Evolutionary conservation across 768 basidiomycete genomes (phyloP).

Genomic region (Fomitopsis pulvina): DNA sequence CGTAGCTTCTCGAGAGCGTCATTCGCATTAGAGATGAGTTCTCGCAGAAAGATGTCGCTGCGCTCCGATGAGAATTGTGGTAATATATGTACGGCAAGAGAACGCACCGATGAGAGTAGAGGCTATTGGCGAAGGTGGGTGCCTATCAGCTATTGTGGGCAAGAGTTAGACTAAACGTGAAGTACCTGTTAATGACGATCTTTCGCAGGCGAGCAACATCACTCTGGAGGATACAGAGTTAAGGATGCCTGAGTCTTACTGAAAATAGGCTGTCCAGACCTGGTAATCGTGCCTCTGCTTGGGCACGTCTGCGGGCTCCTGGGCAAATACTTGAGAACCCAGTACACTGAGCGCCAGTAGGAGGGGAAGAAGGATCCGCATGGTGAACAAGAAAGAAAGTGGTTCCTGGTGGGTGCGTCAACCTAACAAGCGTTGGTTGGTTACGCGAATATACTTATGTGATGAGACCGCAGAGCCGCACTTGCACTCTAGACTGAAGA

Average conservation of each 20-base stretch:
- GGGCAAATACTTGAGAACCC: slow-evolving; percentile 37
- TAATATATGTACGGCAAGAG: not conserved
- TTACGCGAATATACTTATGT: too few species aligned
- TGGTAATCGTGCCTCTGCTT: slow-evolving; percentile 69
- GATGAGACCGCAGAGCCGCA: too few species aligned
- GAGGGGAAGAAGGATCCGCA: slow-evolving; percentile 50
- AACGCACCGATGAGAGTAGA: slow-evolving; percentile 71
- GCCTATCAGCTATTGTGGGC: not conserved
- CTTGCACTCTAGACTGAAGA: too few species aligned
- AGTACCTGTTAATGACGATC: slow-evolving; percentile 86
- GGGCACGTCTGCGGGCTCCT: slow-evolving; percentile 33
- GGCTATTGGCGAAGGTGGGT: slow-evolving; percentile 34
- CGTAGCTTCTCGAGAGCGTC: slow-evolving; percentile 96
- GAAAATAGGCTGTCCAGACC: slow-evolving; percentile 28
- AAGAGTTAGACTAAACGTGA: slow-evolving; percentile 16
- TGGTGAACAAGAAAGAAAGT: slow-evolving; percentile 24
- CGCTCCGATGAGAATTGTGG: not conserved
- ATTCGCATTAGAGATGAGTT: slow-evolving; percentile 90
- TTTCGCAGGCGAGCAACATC: slow-evolving; percentile 90
- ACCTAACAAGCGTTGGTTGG: too few species aligned
- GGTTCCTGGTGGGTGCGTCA: not conserved
- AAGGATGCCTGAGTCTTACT: not conserved
- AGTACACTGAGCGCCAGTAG: slow-evolving; percentile 40
- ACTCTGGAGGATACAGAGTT: slow-evolving; percentile 45
- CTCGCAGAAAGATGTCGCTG: slow-evolving; percentile 83